phyloP scores from a whole-genome alignment of 495 filamentous ascomycete genomes.

The Sporormia fimetaria region DNA sequence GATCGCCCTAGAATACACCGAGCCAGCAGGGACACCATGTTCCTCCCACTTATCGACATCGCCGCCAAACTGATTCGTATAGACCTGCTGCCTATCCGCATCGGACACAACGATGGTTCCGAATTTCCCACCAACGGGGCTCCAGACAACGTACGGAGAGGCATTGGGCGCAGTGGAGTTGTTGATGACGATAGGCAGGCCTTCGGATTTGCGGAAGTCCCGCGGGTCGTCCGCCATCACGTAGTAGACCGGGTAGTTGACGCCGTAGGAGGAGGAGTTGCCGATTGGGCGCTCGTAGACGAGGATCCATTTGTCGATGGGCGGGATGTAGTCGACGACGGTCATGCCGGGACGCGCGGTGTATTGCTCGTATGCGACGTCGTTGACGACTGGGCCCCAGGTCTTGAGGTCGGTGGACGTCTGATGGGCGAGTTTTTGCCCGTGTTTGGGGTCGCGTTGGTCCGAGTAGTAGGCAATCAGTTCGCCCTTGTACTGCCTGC shows the following conservation, averaged over 20 bases:
- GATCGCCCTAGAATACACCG: conserved; percentile 6
- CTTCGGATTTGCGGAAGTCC: conserved; percentile 36
- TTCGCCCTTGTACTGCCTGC: conserved; percentile 34
- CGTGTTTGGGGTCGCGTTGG: conserved; percentile 46
- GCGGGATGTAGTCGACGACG: conserved; percentile 40
- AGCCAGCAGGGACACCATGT: conserved; percentile 1
- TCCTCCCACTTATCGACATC: conserved; percentile 10
- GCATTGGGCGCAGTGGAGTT: conserved; percentile 40
- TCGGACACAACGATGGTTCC: conserved; percentile 42
- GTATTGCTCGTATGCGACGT: conserved; percentile 47
- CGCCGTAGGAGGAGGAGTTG: conserved; percentile 16
- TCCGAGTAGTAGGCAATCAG: conserved; percentile 58
- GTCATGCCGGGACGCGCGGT: conserved; percentile 56
- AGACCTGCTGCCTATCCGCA: conserved; percentile 41
- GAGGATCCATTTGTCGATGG: conserved; percentile 49
- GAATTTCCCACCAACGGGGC: conserved; percentile 22
- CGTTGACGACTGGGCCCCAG: conserved; percentile 49
- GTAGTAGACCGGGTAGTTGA: conserved; percentile 48
- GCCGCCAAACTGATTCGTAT: conserved; percentile 36
- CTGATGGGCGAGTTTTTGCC: conserved; percentile 56
- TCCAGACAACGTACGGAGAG: conserved; percentile 31
- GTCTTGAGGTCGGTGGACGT: conserved; percentile 42
- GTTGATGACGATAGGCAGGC: conserved; percentile 35
- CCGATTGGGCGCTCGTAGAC: conserved; percentile 45
- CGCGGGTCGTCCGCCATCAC: conserved; percentile 41